Percentiles rank a stretch among this genome's conserved stretches.
Conservation (phyloP, 2,329 filamentous ascomycete genomes). For the Aspergillus sp. region DNA sequence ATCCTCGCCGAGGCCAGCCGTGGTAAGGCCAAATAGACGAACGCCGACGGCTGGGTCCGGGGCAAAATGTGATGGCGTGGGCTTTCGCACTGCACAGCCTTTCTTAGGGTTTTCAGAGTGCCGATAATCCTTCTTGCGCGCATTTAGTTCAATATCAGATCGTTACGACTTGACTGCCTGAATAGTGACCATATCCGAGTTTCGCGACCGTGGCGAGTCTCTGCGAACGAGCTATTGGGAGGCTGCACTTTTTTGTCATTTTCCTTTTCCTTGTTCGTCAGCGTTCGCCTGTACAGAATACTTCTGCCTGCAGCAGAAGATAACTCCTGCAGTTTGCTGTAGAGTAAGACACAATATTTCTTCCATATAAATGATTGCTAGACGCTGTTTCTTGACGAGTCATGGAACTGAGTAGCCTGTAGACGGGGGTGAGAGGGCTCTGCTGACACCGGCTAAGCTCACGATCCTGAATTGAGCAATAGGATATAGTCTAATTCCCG, state of each 20-base stretch:
- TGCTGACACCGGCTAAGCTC: neutral
- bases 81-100: constrained; percentile 18
- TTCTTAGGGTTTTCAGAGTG: constrained; percentile 18
- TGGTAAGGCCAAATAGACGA: constrained; percentile 42
- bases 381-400: neutral
- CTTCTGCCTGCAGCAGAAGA: constrained; percentile 20
- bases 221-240: constrained; percentile 17
- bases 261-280: constrained; percentile 20
- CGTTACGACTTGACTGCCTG: constrained; percentile 34
- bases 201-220: constrained; percentile 19
- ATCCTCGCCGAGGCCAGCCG: constrained; percentile 41
- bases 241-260: constrained; percentile 11
- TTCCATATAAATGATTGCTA: constrained; percentile 9
- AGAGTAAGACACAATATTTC: constrained; percentile 21
- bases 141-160: constrained; percentile 40
- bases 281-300: constrained; percentile 30
- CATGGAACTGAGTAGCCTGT: neutral
- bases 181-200: constrained; percentile 21
- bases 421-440: neutral
- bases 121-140: constrained; percentile 32
- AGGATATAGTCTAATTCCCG: neutral
- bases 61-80: constrained; percentile 25
- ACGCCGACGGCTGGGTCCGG: constrained; percentile 37
- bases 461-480: neutral
- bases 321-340: constrained; percentile 20